These are phyloP conservation scores for Haplosporangium sp. DNA, from an alignment of 371 early-diverging fungal species.

Conservation along the genomic window DNA sequence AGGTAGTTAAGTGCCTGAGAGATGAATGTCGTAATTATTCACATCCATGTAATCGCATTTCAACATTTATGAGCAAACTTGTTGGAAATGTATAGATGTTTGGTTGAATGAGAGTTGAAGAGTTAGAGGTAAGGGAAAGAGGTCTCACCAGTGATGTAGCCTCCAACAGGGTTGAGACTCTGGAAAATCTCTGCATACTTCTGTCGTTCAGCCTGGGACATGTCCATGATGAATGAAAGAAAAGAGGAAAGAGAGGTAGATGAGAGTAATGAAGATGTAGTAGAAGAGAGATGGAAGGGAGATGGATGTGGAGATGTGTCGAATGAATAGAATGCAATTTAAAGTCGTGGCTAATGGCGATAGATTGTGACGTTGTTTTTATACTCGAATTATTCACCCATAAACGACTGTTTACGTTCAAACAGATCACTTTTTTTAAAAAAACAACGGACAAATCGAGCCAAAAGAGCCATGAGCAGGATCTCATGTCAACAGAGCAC, in stretches of 20 bases:
- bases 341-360: too few relatives aligned
- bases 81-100: background rate
- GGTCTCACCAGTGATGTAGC: slow-evolving; percentile 74
- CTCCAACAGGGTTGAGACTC: slow-evolving; percentile 74
- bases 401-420: background rate
- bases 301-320: background rate
- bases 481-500: slow-evolving; percentile 28
- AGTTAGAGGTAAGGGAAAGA: background rate
- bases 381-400: background rate
- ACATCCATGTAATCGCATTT: too few relatives aligned
- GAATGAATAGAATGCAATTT: background rate
- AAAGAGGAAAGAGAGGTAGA: background rate
- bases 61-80: too few relatives aligned
- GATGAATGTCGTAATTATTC: too few relatives aligned
- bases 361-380: slow-evolving; percentile 35
- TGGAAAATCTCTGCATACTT: slow-evolving; percentile 77
- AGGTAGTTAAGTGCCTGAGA: background rate
- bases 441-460: background rate
- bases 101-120: background rate
- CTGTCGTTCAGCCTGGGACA: slow-evolving; percentile 61
- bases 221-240: slow-evolving; percentile 37
- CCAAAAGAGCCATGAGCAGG: slow-evolving; percentile 31
- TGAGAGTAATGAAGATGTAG: background rate
- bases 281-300: background rate
- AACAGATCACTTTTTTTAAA: slow-evolving; percentile 12